Conservation (phyloP, 345 rosid genomes). For the Salix arbutifolia region DNA sequence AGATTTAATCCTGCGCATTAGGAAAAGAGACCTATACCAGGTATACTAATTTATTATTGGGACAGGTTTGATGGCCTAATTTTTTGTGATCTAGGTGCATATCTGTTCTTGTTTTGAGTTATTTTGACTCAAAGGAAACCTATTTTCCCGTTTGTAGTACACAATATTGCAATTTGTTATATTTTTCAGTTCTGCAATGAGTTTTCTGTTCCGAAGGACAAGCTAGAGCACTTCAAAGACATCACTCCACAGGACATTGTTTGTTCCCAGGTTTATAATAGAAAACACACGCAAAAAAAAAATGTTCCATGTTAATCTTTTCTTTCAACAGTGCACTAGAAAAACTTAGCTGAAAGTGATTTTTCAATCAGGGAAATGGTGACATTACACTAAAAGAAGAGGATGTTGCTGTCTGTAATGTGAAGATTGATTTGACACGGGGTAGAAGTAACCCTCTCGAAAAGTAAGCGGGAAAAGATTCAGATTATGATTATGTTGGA, state of each 20-base stretch:
- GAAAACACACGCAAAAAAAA: not conserved
- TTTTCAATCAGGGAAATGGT: slow-evolving; percentile 25
- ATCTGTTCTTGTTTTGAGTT: not conserved
- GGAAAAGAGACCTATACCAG: slow-evolving; percentile 29
- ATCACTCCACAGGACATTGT: slow-evolving; percentile 46
- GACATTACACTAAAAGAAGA: slow-evolving; percentile 37
- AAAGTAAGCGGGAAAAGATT: slow-evolving; percentile 24
- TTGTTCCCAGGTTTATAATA: slow-evolving; percentile 43
- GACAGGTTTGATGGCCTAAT: not conserved
- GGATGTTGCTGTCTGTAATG: slow-evolving; percentile 40
- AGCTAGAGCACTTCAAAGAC: slow-evolving; percentile 37
- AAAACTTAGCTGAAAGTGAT: slow-evolving; percentile 5
- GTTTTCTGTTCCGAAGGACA: slow-evolving; percentile 42
- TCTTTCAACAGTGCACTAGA: slow-evolving; percentile 1
- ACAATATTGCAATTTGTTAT: not conserved
- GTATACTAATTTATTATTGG: not conserved
- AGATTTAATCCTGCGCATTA: slow-evolving; percentile 20
- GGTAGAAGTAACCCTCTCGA: slow-evolving; percentile 43
- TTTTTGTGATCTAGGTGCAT: not conserved
- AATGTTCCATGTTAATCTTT: not conserved
- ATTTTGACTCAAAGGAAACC: not conserved
- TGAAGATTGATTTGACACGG: slow-evolving; percentile 47
- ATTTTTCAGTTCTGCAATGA: slow-evolving; percentile 46
- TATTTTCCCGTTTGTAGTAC: not conserved
- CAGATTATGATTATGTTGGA: not conserved